These are phyloP conservation scores for Aspergillus affinis DNA, from an alignment of 495 filamentous ascomycete species.

Conservation along the genomic window DNA sequence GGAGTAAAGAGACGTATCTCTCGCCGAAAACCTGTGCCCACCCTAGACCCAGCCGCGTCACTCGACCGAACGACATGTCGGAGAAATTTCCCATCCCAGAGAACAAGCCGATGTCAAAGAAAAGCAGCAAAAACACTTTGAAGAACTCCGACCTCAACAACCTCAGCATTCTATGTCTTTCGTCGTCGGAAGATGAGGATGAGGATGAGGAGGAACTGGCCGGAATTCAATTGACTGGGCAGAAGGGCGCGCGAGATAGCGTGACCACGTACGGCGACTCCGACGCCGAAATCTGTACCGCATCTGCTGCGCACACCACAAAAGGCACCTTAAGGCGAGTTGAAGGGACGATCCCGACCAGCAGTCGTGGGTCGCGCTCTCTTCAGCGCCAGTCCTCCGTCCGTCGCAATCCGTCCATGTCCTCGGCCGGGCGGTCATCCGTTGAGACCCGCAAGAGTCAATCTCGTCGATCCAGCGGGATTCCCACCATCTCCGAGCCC, in stretches of 20 bases:
- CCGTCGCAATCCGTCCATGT: constrained; percentile 24
- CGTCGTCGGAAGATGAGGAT: constrained; percentile 55
- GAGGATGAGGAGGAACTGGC: constrained; percentile 22
- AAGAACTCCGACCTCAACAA: constrained; percentile 48
- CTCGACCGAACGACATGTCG: constrained; percentile 20
- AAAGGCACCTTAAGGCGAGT: constrained; percentile 30
- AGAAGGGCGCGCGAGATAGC: constrained; percentile 33
- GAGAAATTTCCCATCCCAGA: constrained; percentile 6
- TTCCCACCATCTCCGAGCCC: constrained; percentile 36
- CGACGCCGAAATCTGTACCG: constrained; percentile 45
- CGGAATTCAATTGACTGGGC: constrained; percentile 10
- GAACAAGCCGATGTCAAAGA: constrained; percentile 33
- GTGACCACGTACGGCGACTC: constrained; percentile 39
- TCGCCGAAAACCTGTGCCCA: constrained; percentile 19
- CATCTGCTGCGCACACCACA: constrained; percentile 37
- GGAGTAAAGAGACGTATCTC: constrained; percentile 24
- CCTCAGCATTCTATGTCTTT: constrained; percentile 55
- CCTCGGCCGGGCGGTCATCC: constrained; percentile 31
- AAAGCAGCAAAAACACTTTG: constrained; percentile 45
- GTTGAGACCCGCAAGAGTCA: constrained; percentile 21
- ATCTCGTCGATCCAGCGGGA: constrained; percentile 35
- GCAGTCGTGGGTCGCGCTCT: constrained; percentile 31
- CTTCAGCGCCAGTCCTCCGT: constrained; percentile 17
- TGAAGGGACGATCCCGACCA: constrained; percentile 30
- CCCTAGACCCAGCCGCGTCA: constrained; percentile 7